Percentiles rank a stretch among this genome's conserved stretches.
phyloP scores from a whole-genome alignment of 1,284 basidiomycete species.

The Tylopilus sp. region DNA sequence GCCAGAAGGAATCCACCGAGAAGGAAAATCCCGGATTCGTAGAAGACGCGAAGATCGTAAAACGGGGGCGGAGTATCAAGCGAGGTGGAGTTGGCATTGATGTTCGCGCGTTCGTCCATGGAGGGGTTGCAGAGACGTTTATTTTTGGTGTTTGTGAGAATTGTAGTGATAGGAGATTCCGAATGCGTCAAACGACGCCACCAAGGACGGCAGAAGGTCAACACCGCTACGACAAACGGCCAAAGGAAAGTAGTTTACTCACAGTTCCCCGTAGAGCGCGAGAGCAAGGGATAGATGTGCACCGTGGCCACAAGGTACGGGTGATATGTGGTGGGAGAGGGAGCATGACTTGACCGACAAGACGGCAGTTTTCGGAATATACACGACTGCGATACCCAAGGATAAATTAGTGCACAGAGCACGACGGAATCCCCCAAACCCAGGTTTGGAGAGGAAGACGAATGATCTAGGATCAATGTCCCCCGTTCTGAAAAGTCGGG shows the following conservation, averaged over 20 bases:
- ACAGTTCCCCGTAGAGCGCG: conserved; percentile 65
- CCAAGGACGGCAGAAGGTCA: conserved; percentile 9
- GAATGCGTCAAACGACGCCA: conserved; percentile 14
- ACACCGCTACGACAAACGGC: background rate
- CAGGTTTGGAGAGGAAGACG: background rate
- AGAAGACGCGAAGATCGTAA: conserved; percentile 13
- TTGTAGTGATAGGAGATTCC: conserved; percentile 7
- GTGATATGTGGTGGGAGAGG: conserved; percentile 42
- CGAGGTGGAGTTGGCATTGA: conserved; percentile 17
- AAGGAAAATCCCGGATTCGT: conserved; percentile 27
- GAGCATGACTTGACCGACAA: conserved; percentile 60
- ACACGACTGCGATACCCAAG: conserved; percentile 50
- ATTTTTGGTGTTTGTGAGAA: conserved; percentile 25
- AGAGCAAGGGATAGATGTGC: conserved; percentile 61
- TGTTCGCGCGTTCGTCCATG: conserved; percentile 26
- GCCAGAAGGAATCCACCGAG: conserved; percentile 11
- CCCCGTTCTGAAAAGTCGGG: conserved; percentile 1
- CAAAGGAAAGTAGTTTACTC: conserved; percentile 31
- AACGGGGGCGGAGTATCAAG: conserved; percentile 18
- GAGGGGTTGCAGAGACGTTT: conserved; percentile 8
- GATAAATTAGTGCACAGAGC: conserved; percentile 16
- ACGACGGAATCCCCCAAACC: background rate
- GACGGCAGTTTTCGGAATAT: conserved; percentile 64
- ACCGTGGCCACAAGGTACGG: conserved; percentile 51
- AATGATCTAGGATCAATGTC: conserved; percentile 1